phyloP scores from a whole-genome alignment of 495 filamentous ascomycete genomes.

The Darksidea phi region DNA sequence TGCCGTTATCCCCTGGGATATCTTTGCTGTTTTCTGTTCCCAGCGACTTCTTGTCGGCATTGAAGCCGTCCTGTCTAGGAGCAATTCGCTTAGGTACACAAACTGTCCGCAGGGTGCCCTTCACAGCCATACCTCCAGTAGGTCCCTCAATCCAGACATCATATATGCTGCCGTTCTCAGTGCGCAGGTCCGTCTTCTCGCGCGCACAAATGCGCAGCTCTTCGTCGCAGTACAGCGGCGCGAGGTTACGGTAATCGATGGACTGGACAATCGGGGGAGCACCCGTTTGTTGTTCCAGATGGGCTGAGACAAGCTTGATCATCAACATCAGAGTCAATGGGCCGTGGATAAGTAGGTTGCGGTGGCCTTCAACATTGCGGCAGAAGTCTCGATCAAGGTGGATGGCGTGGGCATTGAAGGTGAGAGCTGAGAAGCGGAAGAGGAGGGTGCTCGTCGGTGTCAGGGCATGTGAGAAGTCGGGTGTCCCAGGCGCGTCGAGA shows the following conservation, averaged over 20 bases:
- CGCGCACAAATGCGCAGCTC: constrained; percentile 42
- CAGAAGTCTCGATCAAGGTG: constrained; percentile 77
- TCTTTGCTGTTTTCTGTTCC: too few species aligned
- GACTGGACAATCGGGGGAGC: constrained; percentile 42
- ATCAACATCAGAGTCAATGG: constrained; percentile 77
- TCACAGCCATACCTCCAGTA: constrained; percentile 41
- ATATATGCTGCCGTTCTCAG: constrained; percentile 5
- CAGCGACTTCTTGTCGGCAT: too few species aligned
- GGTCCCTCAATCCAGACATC: constrained; percentile 42
- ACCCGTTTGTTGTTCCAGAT: constrained; percentile 43
- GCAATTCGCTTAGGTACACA: too few species aligned
- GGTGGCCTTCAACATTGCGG: constrained; percentile 68
- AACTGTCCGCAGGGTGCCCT: constrained; percentile 35
- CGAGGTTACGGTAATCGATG: constrained; percentile 79
- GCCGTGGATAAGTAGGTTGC: constrained; percentile 76
- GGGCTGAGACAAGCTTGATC: constrained; percentile 58
- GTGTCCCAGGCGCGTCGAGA: constrained; percentile 40
- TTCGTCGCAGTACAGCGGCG: constrained; percentile 74
- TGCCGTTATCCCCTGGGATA: too few species aligned
- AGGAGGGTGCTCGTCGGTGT: constrained; percentile 64
- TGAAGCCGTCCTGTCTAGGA: too few species aligned
- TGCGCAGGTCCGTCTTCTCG: constrained; percentile 9
- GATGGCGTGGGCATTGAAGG: constrained; percentile 82
- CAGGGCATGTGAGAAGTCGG: constrained; percentile 62
- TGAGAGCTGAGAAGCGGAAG: constrained; percentile 82